Evolutionary conservation across 2,329 filamentous ascomycete species (phyloP), one percentile per base, ranked within the genome.

Genomic region (Cercospora zeae-maydis): DNA sequence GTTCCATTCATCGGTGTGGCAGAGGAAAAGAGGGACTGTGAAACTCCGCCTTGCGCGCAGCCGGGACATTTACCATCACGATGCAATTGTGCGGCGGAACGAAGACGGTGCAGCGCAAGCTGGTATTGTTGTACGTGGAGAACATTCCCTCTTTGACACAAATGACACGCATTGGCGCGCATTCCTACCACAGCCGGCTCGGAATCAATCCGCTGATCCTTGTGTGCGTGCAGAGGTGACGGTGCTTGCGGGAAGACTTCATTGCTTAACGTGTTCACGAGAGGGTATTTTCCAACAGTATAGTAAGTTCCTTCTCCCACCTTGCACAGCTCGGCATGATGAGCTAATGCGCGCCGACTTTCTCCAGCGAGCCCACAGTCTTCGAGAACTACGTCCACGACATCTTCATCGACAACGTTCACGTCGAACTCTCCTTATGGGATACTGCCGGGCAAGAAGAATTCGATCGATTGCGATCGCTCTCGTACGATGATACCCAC

Each of bases 351-450:
- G 10, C 11, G 31, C 27, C 5, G 14, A 9, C 21, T 14, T 30
- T 51, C 11, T 33, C 55, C 73, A 87, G 84, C 81, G 93, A 98
- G 79, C 95, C 95, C 59, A 99, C 93, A 36, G 93, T 97, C 69
- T 97, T 97, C 79, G 93, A 99, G 78, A 99, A 99, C 80, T 99
- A 98, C 78, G 93, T 99, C 67, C 93, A 99, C 77, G 93, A 99
- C 77, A 97, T 99, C 77, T 99, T 96, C 78, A 95, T 99, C 76
- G 95, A 99, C 76, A 93, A 89, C 75, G 91, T 93, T 58, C 93
- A 98, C 79, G 96, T 99, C 77, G 95, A 99, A 78, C 84, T 99
- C 61, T 97, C 93, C 63, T 84, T 99, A 63, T 99, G 95, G 95
- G 95, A 99, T 78, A 99, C 95, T 0, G 95, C 95, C 39, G 95